Conservation (phyloP, 1,284 basidiomycete species). For the Rhodofomes roseus region DNA sequence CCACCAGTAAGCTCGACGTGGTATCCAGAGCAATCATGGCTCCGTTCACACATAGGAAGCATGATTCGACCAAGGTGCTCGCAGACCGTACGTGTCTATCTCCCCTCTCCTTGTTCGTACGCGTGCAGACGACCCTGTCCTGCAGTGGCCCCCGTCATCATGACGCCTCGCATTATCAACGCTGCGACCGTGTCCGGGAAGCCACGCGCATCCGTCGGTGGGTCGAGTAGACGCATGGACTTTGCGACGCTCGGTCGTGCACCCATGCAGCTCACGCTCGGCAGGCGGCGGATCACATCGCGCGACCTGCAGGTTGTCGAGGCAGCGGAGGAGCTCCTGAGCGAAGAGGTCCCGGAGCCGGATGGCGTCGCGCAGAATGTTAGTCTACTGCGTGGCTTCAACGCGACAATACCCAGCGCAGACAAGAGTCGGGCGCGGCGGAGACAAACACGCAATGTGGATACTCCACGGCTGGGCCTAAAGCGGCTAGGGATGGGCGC, state of each 20-base stretch:
- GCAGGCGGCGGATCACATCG: constrained; percentile 67
- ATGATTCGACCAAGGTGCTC: constrained; percentile 64
- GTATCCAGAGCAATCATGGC: constrained; percentile 66
- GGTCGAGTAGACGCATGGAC: constrained; percentile 46
- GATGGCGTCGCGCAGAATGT: constrained; percentile 62
- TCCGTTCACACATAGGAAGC: constrained; percentile 63
- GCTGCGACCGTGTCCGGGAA: constrained; percentile 59
- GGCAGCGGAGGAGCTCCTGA: constrained; percentile 75
- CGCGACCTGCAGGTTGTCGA: constrained; percentile 83
- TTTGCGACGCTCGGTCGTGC: constrained; percentile 73
- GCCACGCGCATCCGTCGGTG: constrained; percentile 39
- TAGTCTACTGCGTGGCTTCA: constrained; percentile 82
- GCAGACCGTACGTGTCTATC: constrained; percentile 56
- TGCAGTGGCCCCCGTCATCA: constrained; percentile 84
- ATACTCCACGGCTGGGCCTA: constrained; percentile 72
- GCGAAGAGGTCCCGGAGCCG: constrained; percentile 66
- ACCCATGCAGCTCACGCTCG: constrained; percentile 63
- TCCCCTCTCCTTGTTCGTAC: background rate
- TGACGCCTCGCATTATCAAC: constrained; percentile 82
- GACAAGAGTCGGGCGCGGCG: constrained; percentile 74
- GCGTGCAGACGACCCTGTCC: constrained; percentile 7
- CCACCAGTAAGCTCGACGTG: constrained; percentile 45
- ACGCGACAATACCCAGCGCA: constrained; percentile 87
- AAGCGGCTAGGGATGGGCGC: constrained; percentile 77
- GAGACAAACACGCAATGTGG: constrained; percentile 77